These are phyloP conservation scores for Suillus americanus DNA, from an alignment of 768 basidiomycete species.

Conservation along the genomic window DNA sequence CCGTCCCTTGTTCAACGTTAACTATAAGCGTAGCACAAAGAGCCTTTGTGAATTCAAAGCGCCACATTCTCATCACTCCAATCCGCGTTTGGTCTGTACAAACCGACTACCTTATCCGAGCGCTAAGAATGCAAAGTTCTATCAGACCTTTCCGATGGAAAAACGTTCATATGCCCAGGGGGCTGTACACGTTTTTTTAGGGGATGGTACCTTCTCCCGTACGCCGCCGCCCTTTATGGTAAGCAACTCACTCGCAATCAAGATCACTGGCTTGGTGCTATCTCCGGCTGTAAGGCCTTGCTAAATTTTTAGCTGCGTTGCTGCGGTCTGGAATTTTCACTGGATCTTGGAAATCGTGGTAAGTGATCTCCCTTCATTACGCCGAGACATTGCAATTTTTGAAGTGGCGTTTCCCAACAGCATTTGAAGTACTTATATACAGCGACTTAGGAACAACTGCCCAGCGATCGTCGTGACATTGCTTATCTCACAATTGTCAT, in stretches of 20 bases:
- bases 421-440: background rate
- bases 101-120: constrained; percentile 19
- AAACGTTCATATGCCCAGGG: background rate
- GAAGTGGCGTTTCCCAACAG: background rate
- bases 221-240: constrained; percentile 12
- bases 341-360: background rate
- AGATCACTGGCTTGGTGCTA: constrained; percentile 10
- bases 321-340: background rate
- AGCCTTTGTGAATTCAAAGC: background rate
- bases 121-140: constrained; percentile 5
- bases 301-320: background rate
- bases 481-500: constrained; percentile 3
- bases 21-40: background rate
- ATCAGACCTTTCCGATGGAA: constrained; percentile 35
- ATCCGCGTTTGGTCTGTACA: constrained; percentile 21
- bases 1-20: constrained; percentile 4
- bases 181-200: constrained; percentile 4
- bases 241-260: constrained; percentile 6
- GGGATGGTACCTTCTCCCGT: constrained; percentile 2
- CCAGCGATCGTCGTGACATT: background rate
- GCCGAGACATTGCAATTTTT: background rate
- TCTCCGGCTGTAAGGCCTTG: constrained; percentile 8
- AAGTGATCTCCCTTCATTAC: background rate
- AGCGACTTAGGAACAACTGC: background rate
- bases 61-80: background rate